Evolutionary conservation across 1,284 basidiomycete genomes (phyloP).

Genomic region (Heterobasidion occidentale): DNA sequence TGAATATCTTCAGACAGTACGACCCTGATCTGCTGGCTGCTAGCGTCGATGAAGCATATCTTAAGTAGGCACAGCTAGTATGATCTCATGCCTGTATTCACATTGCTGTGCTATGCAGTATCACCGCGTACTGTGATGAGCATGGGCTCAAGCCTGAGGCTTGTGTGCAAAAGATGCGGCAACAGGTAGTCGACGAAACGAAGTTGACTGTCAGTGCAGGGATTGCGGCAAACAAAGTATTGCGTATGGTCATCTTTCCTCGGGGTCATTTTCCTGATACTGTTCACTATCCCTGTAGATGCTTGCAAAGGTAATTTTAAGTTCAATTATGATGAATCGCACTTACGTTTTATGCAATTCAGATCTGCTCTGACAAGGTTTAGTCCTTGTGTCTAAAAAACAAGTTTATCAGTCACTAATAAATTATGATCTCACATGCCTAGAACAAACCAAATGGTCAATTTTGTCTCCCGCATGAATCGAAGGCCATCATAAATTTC

Average conservation of each 20-base stretch:
- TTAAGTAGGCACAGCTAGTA: constrained; percentile 50
- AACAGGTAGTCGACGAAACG: constrained; percentile 66
- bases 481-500: constrained; percentile 61
- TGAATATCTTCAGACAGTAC: constrained; percentile 67
- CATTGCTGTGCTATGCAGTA: constrained; percentile 30
- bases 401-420: no score
- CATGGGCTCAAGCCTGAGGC: constrained; percentile 61
- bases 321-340: not conserved
- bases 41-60: constrained; percentile 84
- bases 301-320: constrained; percentile 65
- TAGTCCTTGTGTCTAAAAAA: not conserved
- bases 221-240: constrained; percentile 81
- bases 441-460: constrained; percentile 95
- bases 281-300: constrained; percentile 18
- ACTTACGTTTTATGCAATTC: constrained; percentile 6
- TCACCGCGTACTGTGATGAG: constrained; percentile 70
- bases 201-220: constrained; percentile 90
- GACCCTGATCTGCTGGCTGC: constrained; percentile 77
- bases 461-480: constrained; percentile 67
- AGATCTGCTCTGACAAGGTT: constrained; percentile 92
- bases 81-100: constrained; percentile 4
- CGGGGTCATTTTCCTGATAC: not conserved
- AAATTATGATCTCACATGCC: no score
- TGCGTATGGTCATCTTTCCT: not conserved
- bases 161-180: constrained; percentile 75